Evolutionary conservation across 108 stramenopile species (phyloP).

Genomic region (Licmophora abbreviata): DNA sequence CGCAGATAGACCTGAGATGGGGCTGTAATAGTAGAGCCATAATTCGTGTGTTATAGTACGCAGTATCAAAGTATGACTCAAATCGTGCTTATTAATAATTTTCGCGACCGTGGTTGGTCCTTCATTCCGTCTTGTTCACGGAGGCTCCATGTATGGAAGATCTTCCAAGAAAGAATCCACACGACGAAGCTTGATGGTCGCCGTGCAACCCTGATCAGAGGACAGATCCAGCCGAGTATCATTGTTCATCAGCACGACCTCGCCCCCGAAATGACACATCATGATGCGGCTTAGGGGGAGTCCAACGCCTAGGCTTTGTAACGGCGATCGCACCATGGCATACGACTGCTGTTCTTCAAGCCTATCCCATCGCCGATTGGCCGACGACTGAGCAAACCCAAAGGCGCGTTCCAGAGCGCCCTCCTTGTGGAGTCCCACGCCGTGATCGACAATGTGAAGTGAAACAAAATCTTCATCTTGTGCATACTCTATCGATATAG

Average conservation of each 20-base stretch:
- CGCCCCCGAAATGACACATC: conserved; percentile 67
- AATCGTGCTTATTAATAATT: no score
- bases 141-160: background rate
- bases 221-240: background rate
- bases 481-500: background rate
- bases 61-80: no score
- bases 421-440: conserved; percentile 32
- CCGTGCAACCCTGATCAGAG: background rate
- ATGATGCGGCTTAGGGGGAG: conserved; percentile 51
- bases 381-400: conserved; percentile 27
- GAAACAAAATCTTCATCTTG: conserved; percentile 12
- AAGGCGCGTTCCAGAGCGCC: conserved; percentile 16
- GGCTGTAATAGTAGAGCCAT: no score
- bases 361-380: conserved; percentile 57
- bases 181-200: background rate
- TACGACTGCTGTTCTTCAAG: conserved; percentile 70
- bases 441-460: conserved; percentile 50
- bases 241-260: conserved; percentile 32
- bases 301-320: conserved; percentile 64
- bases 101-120: no score
- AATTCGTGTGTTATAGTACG: no score
- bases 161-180: background rate
- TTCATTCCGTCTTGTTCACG: no score
- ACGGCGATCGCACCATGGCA: conserved; percentile 50
- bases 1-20: no score